Evolutionary conservation across 768 basidiomycete genomes (phyloP).

Genomic region (Crucibulum laeve): DNA sequence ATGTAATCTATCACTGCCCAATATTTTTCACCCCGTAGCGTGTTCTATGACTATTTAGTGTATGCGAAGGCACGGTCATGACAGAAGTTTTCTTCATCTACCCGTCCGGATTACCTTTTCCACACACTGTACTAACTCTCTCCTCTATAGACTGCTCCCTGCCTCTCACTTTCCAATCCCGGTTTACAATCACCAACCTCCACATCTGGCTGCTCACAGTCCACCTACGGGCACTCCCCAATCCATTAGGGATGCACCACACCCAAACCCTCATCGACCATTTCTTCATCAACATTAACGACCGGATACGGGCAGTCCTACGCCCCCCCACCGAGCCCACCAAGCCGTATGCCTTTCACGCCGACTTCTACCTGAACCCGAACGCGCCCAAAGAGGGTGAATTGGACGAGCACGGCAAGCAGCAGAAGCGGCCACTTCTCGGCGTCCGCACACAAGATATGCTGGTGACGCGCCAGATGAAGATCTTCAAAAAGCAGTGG

Average conservation of each 20-base stretch:
- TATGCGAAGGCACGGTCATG: too few species aligned
- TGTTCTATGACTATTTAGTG: too few species aligned
- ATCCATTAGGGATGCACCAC: slow-evolving; percentile 59
- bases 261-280: slow-evolving; percentile 87
- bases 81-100: too few species aligned
- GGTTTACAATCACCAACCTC: slow-evolving; percentile 91
- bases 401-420: slow-evolving; percentile 12
- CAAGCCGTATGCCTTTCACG: slow-evolving; percentile 40
- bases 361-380: slow-evolving; percentile 44
- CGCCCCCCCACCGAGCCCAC: slow-evolving; percentile 45
- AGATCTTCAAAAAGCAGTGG: slow-evolving; percentile 90
- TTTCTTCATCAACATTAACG: slow-evolving; percentile 93
- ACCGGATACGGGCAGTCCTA: slow-evolving; percentile 78
- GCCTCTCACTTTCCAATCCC: slow-evolving; percentile 93
- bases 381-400: slow-evolving; percentile 21
- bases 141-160: slow-evolving; percentile 63
- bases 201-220: slow-evolving; percentile 91
- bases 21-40: too few species aligned
- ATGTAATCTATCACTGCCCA: too few species aligned
- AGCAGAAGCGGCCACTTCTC: slow-evolving; percentile 7
- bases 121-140: background rate
- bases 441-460: slow-evolving; percentile 60
- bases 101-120: too few species aligned
- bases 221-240: slow-evolving; percentile 79
- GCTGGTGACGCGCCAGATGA: slow-evolving; percentile 84